Conservation (phyloP, 176 grass and related monocot species). For the Thinopyrum elongatum region DNA sequence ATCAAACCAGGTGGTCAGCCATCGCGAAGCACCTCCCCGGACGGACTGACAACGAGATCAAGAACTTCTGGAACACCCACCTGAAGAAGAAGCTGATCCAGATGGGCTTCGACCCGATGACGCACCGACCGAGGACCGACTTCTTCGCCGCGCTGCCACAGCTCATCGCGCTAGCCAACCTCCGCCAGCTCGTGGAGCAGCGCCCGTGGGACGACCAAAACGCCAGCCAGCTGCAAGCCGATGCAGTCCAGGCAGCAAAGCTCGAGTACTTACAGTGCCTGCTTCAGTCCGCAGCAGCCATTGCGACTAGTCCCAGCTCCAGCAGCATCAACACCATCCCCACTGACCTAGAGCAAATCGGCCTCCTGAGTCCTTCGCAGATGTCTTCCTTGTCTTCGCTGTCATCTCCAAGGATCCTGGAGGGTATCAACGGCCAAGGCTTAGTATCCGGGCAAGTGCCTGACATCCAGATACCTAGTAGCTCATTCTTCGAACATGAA, state of each 20-base stretch:
- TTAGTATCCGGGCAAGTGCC: conserved; percentile 29
- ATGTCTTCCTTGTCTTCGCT: conserved; percentile 59
- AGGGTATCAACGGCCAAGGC: conserved; percentile 34
- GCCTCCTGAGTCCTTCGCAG: conserved; percentile 55
- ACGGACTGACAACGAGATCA: conserved; percentile 94
- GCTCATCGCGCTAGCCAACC: conserved; percentile 74
- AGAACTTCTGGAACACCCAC: conserved; percentile 99
- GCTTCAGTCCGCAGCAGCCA: conserved; percentile 43
- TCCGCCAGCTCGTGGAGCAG: conserved; percentile 72
- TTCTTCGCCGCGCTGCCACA: conserved; percentile 86
- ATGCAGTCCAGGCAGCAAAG: conserved; percentile 60
- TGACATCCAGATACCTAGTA: conserved; percentile 57
- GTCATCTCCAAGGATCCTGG: conserved; percentile 42
- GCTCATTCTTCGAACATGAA: conserved; percentile 55
- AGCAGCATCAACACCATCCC: conserved; percentile 41
- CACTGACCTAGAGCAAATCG: conserved; percentile 58
- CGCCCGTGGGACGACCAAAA: conserved; percentile 62
- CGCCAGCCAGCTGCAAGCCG: conserved; percentile 53
- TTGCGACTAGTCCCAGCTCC: conserved; percentile 37
- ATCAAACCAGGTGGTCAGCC: conserved; percentile 80
- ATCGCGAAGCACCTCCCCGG: conserved; percentile 75
- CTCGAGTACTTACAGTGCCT: conserved; percentile 64
- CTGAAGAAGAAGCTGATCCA: conserved; percentile 99
- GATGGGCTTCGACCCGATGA: conserved; percentile 98
- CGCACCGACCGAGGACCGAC: conserved; percentile 82